These are phyloP conservation scores for Linnemannia schmuckeri DNA, from an alignment of 192 early-diverging fungal genomes.

Conservation along the genomic window DNA sequence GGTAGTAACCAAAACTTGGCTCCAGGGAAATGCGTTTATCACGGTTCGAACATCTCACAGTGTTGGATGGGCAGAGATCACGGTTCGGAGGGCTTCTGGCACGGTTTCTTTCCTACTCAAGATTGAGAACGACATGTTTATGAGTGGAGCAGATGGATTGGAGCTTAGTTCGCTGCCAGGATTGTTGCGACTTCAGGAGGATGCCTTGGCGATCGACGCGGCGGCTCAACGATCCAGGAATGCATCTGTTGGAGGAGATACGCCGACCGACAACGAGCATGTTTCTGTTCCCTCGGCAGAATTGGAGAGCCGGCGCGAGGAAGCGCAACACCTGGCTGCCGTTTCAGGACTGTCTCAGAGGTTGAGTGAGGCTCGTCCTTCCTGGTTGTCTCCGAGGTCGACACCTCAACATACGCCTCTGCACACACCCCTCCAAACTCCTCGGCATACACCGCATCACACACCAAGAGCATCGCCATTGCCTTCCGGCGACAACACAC, in stretches of 20 bases:
- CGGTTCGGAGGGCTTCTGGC: conserved; percentile 85
- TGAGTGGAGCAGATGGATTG: conserved; percentile 60
- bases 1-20: conserved; percentile 76
- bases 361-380: conserved; percentile 28
- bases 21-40: conserved; percentile 89
- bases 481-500: conserved; percentile 50
- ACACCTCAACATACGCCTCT: conserved; percentile 47
- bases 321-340: conserved; percentile 14
- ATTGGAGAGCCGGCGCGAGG: neutral
- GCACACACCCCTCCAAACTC: conserved; percentile 45
- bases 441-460: conserved; percentile 43
- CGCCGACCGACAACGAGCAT: conserved; percentile 17
- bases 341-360: conserved; percentile 38
- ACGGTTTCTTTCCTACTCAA: conserved; percentile 76
- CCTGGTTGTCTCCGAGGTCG: conserved; percentile 41
- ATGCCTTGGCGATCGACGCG: conserved; percentile 18
- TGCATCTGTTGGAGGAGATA: conserved; percentile 1
- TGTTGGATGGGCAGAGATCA: conserved; percentile 84
- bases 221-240: conserved; percentile 12
- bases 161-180: conserved; percentile 64
- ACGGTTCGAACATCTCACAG: conserved; percentile 78
- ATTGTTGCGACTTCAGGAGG: conserved; percentile 61
- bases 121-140: conserved; percentile 74
- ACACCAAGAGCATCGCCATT: conserved; percentile 46
- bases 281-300: conserved; percentile 1